Base-by-base conservation (phyloP, 192 early-diverging fungal genomes). In the Backusella circina region DNA sequence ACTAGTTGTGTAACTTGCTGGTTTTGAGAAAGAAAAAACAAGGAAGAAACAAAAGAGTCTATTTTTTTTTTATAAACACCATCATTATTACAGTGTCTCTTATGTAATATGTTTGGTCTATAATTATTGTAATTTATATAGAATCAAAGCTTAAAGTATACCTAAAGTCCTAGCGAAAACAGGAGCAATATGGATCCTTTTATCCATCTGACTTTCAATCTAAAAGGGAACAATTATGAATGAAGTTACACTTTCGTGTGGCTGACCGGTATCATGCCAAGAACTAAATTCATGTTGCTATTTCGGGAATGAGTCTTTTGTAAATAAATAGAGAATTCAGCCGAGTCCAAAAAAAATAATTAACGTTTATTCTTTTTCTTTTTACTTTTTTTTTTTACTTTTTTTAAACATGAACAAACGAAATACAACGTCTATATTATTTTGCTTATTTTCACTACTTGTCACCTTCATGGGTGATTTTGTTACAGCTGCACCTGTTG, bases 401-500 rank as follows among this genome's bases (percentile, higher is more conserved):
- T 30, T 44, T 44, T 2, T 31, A 31, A 38, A 37, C 2, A 70
- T 26, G 7, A 70, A 36, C 41, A 38, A 70, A 41, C 36, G 35
- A 23, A 39, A 70, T 41, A 21, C 36, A 26, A 44, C 67, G 3
- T 15, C 38, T 13, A 28, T 70, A 15, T 28, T 70, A 39, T 70
- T 41, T 15, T 33, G 36, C 2, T 41, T 70, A 70, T 41, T 70
- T 44, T 37, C 39, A 31, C 26, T 39, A 39, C 39, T 68, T 23
- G 9, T 68, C 18, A 68, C 67, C 67, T 38, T 68, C 21, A 68
- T 41, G 38, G 38, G 38, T 70, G 69, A 41, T 1, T 70, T 47
- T 44, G 69, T 70, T 41, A 30, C 28, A 23, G 69, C 69, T 18
- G 69, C 69, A 70, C 69, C 69, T 47, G 39, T 70, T 70, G 69